Percentiles rank a stretch among this genome's conserved stretches.
Evolutionary conservation across 179 eudicot genomes (phyloP).

Genomic region (Kewa caespitosa): DNA sequence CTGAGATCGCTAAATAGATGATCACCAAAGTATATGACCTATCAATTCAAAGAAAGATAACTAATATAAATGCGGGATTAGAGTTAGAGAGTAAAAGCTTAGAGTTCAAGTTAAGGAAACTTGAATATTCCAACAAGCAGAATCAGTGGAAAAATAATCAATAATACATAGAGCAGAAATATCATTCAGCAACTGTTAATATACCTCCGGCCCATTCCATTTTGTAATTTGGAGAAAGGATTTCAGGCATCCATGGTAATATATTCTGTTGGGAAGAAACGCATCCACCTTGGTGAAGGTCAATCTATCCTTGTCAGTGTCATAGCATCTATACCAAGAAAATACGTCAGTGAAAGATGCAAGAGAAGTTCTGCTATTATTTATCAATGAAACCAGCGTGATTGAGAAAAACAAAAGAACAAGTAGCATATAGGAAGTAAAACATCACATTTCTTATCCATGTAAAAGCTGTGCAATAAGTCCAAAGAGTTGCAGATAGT

Average conservation of each 20-base stretch:
- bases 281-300: constrained; percentile 88
- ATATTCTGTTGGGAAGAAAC: constrained; percentile 75
- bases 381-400: not conserved
- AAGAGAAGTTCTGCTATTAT: not conserved
- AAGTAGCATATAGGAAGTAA: not conserved
- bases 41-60: constrained; percentile 14
- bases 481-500: not conserved
- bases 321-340: constrained; percentile 65
- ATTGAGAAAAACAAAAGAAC: not conserved
- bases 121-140: constrained; percentile 5
- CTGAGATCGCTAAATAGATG: constrained; percentile 93
- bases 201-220: constrained; percentile 98
- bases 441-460: not conserved
- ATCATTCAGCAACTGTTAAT: not conserved
- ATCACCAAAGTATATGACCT: constrained; percentile 99
- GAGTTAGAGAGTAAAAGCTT: not conserved
- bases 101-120: not conserved
- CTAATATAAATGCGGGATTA: not conserved
- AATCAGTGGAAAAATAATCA: not conserved
- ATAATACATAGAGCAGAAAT: not conserved
- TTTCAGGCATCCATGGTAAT: constrained; percentile 97
- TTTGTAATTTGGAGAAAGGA: constrained; percentile 86
- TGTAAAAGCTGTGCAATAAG: not conserved
- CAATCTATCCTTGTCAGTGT: constrained; percentile 73
- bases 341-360: constrained; percentile 15